Percentiles rank a stretch among this genome's conserved stretches.
phyloP scores from a whole-genome alignment of 2,329 filamentous ascomycete species.

The Scedosporium boydii region DNA sequence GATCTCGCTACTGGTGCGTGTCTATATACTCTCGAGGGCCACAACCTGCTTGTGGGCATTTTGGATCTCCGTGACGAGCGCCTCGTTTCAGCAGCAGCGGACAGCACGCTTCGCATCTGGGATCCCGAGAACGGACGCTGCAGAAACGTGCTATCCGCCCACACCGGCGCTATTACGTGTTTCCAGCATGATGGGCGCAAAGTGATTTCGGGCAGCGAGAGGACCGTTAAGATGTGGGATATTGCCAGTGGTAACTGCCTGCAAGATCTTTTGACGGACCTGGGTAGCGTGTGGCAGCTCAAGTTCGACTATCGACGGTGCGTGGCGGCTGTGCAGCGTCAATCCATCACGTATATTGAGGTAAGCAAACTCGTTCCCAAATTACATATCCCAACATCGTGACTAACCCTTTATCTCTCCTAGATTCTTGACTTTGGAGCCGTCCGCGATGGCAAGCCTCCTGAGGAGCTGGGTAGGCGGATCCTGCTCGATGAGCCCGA shows the following conservation, averaged over 20 bases:
- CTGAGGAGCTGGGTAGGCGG: slow-evolving; percentile 67
- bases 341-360: slow-evolving; percentile 90
- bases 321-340: slow-evolving; percentile 90
- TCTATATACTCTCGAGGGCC: slow-evolving; percentile 84
- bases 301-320: slow-evolving; percentile 94
- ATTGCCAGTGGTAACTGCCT: slow-evolving; percentile 85
- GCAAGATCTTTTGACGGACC: slow-evolving; percentile 82
- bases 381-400: background rate
- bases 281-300: slow-evolving; percentile 98
- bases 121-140: slow-evolving; percentile 89
- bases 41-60: slow-evolving; percentile 83
- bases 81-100: slow-evolving; percentile 88
- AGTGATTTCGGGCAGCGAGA: slow-evolving; percentile 91
- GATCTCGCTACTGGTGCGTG: slow-evolving; percentile 78
- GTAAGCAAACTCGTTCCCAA: slow-evolving; percentile 40
- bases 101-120: slow-evolving; percentile 94
- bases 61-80: slow-evolving; percentile 83
- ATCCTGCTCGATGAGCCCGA: slow-evolving; percentile 56
- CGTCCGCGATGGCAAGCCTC: slow-evolving; percentile 73
- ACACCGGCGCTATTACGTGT: slow-evolving; percentile 95
- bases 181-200: slow-evolving; percentile 97
- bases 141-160: slow-evolving; percentile 80
- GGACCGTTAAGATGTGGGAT: slow-evolving; percentile 98
- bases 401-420: background rate
- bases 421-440: slow-evolving; percentile 94